Evolutionary conservation across 306 rosid genomes (phyloP), one percentile per base, ranked within the genome.

Genomic region (Fagus sylvatica): DNA sequence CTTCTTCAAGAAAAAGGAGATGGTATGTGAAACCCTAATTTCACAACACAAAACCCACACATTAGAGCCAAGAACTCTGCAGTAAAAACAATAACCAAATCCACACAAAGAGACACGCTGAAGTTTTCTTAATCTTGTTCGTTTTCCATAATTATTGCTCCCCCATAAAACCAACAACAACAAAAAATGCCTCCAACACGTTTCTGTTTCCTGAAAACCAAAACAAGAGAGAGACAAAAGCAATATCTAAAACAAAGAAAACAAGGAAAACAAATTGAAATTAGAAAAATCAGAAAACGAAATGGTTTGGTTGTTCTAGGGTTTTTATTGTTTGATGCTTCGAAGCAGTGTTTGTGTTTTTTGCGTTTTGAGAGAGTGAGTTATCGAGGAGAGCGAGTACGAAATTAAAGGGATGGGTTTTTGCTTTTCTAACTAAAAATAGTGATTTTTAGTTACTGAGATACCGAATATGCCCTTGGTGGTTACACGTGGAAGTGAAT

Each of bases 1-100:
- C 67, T 78, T 53, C 62, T 37, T 40, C 48, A 85, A 41, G n/a
- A 48, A 41, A 72, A 37, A 78, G 22, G 71, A 53, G 78, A 19
- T 34, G 69, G 66, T 59, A 79, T 65, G 32, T 32, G 87, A 89
- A 92, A 90, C 98, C 97, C 97, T 90, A 94, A 88, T 83, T 88
- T 76, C 84, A 89, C 74, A 85, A 84, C 43, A 82, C 72, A 81
- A 89, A 86, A 86, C 70, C 78, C 76, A 78, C 70, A 37, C 84
- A 83, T 87, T 80, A 84, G 89, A 76, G 80, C 28, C 77, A 74
- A 80, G 76, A 67, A 77, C 51, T 75, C 84, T 22, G 82, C 83
- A 84, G 65, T 74, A 42, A 59, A 30, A 22, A 5, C 65, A 19
- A 54, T 39, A 53, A 66, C 83, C 78, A 76, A 61, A 53, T 46